A percentile compares a stretch with the other conserved stretches of the same genome.
These are phyloP conservation scores for Helicostylum pulchrum DNA, from an alignment of 192 early-diverging fungal genomes.

Conservation along the genomic window DNA sequence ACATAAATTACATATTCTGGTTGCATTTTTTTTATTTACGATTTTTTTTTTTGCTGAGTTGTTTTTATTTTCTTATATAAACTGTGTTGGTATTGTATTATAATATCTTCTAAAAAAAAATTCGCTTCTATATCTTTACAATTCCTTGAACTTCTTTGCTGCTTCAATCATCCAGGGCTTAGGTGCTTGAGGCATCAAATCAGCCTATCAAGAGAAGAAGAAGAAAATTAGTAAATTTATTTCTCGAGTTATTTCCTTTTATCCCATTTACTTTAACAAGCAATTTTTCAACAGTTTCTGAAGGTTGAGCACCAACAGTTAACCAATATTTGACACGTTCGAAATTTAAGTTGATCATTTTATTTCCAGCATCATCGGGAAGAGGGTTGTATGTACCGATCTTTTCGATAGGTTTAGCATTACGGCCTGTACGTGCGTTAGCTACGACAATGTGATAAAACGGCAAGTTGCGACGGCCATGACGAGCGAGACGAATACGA, in stretches of 20 bases:
- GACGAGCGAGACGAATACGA: slow-evolving; percentile 86
- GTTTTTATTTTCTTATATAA: no score
- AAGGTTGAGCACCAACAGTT: slow-evolving; percentile 93
- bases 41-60: no score
- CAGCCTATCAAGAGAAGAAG: slow-evolving; percentile 19
- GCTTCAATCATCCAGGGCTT: slow-evolving; percentile 36
- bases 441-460: slow-evolving; percentile 95
- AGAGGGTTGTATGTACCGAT: slow-evolving; percentile 91
- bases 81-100: no score
- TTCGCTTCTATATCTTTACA: slow-evolving; percentile 3
- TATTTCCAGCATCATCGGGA: slow-evolving; percentile 69
- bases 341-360: slow-evolving; percentile 83
- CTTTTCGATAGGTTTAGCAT: slow-evolving; percentile 88
- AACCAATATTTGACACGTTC: slow-evolving; percentile 97
- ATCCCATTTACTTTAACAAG: slow-evolving; percentile 65
- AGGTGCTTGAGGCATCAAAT: slow-evolving; percentile 32
- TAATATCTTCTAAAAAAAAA: no score
- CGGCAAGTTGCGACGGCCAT: slow-evolving; percentile 84
- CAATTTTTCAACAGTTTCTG: slow-evolving; percentile 84
- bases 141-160: slow-evolving; percentile 18
- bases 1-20: no score
- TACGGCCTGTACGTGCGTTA: slow-evolving; percentile 72
- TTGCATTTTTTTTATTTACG: no score
- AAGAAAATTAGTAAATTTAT: not conserved
- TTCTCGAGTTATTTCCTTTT: not conserved